Percentiles rank a stretch among this genome's conserved stretches.
These are phyloP conservation scores for Malus sieversii DNA, from an alignment of 306 rosid genomes.

Conservation along the genomic window DNA sequence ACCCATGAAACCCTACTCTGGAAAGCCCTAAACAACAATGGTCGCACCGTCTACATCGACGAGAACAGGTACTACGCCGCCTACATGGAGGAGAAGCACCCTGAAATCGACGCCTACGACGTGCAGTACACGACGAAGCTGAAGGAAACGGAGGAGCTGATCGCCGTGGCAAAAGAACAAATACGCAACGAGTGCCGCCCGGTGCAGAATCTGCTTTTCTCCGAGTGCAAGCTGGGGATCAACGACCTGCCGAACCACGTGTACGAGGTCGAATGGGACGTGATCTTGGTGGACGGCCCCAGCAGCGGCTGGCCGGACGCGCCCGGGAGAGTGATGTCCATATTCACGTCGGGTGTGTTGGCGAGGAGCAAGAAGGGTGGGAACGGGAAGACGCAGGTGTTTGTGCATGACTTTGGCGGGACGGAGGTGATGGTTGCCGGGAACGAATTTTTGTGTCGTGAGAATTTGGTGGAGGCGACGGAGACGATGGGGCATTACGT, in stretches of 20 bases:
- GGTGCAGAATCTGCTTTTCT: conserved; percentile 78
- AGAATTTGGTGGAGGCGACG: conserved; percentile 73
- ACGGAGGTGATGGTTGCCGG: conserved; percentile 58
- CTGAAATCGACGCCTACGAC: conserved; percentile 84
- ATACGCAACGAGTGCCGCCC: conserved; percentile 78
- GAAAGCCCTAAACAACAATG: conserved; percentile 88
- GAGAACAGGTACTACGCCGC: conserved; percentile 96
- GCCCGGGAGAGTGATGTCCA: conserved; percentile 77
- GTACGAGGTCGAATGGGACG: conserved; percentile 89
- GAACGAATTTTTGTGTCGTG: conserved; percentile 68
- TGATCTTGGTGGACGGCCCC: conserved; percentile 80
- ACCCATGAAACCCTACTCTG: conserved; percentile 83
- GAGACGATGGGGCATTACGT: conserved; percentile 69
- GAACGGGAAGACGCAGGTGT: conserved; percentile 77
- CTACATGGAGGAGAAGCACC: conserved; percentile 73
- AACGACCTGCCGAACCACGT: conserved; percentile 94
- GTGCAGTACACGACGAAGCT: conserved; percentile 83
- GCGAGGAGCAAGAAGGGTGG: conserved; percentile 91
- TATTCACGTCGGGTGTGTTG: conserved; percentile 80
- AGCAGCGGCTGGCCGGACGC: conserved; percentile 91
- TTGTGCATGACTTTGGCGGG: conserved; percentile 68
- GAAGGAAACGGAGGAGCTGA: conserved; percentile 56
- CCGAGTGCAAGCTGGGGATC: conserved; percentile 76
- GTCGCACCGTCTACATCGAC: conserved; percentile 81
- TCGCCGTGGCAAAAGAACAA: conserved; percentile 55